phyloP scores from a whole-genome alignment of 1,284 basidiomycete species.

The Trichosporon sp. region DNA sequence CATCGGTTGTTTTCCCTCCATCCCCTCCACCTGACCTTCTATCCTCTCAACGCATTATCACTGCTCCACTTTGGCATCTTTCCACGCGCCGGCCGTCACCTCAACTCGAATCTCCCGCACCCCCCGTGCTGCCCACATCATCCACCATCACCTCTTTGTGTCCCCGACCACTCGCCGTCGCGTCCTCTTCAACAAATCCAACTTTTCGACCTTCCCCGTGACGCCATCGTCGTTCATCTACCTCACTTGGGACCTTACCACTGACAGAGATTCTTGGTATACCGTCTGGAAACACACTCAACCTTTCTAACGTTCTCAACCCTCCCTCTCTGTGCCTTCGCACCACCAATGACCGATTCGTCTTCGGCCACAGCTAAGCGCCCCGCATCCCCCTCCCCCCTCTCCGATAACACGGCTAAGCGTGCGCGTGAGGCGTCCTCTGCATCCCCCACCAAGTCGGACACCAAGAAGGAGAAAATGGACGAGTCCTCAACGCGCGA shows the following conservation, averaged over 20 bases:
- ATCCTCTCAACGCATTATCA: background rate
- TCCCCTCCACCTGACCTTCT: conserved; percentile 31
- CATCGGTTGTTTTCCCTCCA: conserved; percentile 5
- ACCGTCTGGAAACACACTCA: conserved; percentile 19
- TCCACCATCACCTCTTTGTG: background rate
- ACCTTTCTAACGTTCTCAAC: conserved; percentile 17
- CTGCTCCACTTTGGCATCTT: background rate
- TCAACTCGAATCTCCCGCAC: background rate
- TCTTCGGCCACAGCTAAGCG: conserved; percentile 40
- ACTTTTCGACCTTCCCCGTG: conserved; percentile 10
- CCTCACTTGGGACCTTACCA: conserved; percentile 18
- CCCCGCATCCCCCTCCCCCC: conserved; percentile 42
- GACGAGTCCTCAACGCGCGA: conserved; percentile 41
- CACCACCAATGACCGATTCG: conserved; percentile 26
- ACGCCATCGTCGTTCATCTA: conserved; percentile 12
- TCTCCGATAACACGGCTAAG: conserved; percentile 35
- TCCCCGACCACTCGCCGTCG: background rate
- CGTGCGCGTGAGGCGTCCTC: conserved; percentile 38
- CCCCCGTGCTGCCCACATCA: conserved; percentile 10
- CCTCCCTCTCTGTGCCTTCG: conserved; percentile 10
- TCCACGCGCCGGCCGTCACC: conserved; percentile 15
- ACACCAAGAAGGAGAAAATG: conserved; percentile 43
- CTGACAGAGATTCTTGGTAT: conserved; percentile 20
- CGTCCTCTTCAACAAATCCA: conserved; percentile 17
- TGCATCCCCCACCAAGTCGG: conserved; percentile 26